These are phyloP conservation scores for Penicillium taxi DNA, from an alignment of 495 filamentous ascomycete species.

Conservation along the genomic window DNA sequence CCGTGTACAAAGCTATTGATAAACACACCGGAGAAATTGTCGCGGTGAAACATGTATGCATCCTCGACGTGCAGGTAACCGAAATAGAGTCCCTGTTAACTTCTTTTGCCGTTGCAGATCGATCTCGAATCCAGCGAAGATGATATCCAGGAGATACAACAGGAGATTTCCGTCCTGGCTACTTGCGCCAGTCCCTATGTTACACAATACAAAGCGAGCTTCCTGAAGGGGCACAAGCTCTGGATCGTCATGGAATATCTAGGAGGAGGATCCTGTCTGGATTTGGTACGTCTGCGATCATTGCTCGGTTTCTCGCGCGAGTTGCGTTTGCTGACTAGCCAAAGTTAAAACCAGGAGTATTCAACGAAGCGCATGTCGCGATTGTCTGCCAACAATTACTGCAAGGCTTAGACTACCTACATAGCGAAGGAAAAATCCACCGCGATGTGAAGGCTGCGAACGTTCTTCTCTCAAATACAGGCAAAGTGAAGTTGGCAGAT, in stretches of 20 bases:
- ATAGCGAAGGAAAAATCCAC: conserved; percentile 92
- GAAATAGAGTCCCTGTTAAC: conserved; percentile 16
- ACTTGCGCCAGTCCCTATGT: conserved; percentile 90
- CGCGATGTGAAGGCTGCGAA: conserved; percentile 97
- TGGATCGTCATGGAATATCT: conserved; percentile 99
- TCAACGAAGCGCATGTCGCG: conserved; percentile 85
- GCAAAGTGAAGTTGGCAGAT: conserved; percentile 93
- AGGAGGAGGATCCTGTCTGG: conserved; percentile 86
- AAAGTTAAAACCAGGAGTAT: conserved; percentile 84
- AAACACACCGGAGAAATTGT: conserved; percentile 78
- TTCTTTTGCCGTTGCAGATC: conserved; percentile 52
- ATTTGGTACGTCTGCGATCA: conserved; percentile 53
- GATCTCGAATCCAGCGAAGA: conserved; percentile 97
- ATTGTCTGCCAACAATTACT: conserved; percentile 91
- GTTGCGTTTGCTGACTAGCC: conserved; percentile 15
- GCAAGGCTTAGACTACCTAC: conserved; percentile 85
- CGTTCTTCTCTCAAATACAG: conserved; percentile 74
- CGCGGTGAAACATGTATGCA: conserved; percentile 78
- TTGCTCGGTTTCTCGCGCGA: background rate
- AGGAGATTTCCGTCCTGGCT: conserved; percentile 91
- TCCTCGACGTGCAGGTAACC: conserved; percentile 5
- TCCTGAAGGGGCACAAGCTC: conserved; percentile 86
- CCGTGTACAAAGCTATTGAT: conserved; percentile 93
- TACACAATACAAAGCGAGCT: conserved; percentile 93
- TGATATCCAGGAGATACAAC: conserved; percentile 95